These are phyloP conservation scores for Trypanosoma scelopori DNA, from an alignment of 208 protist genomes.

Conservation along the genomic window DNA sequence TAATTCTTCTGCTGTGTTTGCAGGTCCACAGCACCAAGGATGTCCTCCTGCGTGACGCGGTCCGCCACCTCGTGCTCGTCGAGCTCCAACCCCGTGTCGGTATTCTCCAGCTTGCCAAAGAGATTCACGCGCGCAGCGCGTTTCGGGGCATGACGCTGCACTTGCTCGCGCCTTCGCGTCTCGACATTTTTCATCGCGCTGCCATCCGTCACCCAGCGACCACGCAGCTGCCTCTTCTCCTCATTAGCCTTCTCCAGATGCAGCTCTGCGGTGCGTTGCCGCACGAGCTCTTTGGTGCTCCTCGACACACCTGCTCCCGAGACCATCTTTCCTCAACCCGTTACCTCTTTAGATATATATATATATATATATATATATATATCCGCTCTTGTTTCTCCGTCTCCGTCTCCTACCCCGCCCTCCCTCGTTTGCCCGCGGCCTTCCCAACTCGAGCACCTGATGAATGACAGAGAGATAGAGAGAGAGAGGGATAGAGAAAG, in stretches of 20 bases:
- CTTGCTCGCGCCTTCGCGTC: constrained; percentile 45
- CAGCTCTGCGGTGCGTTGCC: constrained; percentile 53
- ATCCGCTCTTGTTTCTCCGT: not conserved
- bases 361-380: too few relatives aligned
- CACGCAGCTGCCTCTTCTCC: constrained; percentile 66
- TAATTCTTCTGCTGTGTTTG: constrained; percentile 94
- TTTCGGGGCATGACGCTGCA: constrained; percentile 66
- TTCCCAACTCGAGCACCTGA: too few relatives aligned
- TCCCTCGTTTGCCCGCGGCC: too few relatives aligned
- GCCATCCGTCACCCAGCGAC: constrained; percentile 80
- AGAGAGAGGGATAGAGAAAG: too few relatives aligned
- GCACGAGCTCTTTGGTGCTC: constrained; percentile 59
- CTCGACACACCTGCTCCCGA: constrained; percentile 37
- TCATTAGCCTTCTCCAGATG: constrained; percentile 29
- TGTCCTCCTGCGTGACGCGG: constrained; percentile 91
- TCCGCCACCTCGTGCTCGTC: constrained; percentile 92
- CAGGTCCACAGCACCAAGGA: constrained; percentile 89
- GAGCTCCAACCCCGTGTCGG: constrained; percentile 70
- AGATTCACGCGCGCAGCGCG: constrained; percentile 62
- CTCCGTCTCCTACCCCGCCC: too few relatives aligned
- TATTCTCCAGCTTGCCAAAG: constrained; percentile 62
- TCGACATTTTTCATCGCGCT: constrained; percentile 61
- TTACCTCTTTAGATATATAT: too few relatives aligned
- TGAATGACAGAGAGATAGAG: too few relatives aligned
- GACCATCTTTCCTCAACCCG: constrained; percentile 18